Base-by-base conservation (phyloP, 345 rosid genomes). In the Streptanthus diversifolius region DNA sequence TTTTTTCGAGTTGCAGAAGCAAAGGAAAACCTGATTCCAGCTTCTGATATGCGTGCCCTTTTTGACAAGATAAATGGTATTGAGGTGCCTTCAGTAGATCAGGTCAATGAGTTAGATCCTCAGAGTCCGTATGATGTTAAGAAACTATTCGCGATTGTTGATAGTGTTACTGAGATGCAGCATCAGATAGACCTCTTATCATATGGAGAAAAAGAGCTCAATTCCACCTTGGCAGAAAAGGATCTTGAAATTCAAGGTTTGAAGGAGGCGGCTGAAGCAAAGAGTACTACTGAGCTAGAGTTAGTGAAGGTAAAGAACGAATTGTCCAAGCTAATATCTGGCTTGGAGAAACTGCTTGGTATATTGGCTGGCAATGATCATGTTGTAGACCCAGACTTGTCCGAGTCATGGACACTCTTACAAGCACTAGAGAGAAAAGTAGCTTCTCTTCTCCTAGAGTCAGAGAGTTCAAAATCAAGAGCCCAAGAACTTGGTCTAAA, bases 221-320 rank as follows among this genome's bases (percentile, higher is more conserved):
- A 71, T 33, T 84, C 89, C 17, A 81, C 76, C 36, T 63, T 93
- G 69, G 77, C 89, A 25, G 57, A 35, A 60, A 82, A 84, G 66
- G 74, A 71, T 82, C 79, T 79, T 77, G 88, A 85, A 82, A 83
- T 82, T 73, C 88, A 89, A 70, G 82, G 77, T 71, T 74, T 93
- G 61, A 84, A 70, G 80, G 85, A 77, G 62, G 85, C 80, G 56
- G 75, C 80, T 47, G 87, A 68, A 77, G 74, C 35, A 13, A 57
- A 82, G 32, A 48, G 27, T 56, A 68, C 55, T 35, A 63, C 74
- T 51, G 77, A 76, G 61, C 54, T 71, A 64, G 87, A 85, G 57
- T 65, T 68, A 17, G 91, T 84, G 75, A 73, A 68, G 80, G 73
- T 71, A 61, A 86, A 85, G 63, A 67, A 51, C 15, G 96, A 93